Conservation (phyloP, 1,139 yeast genomes). For the Lodderomyces pseudojiufengensis region DNA sequence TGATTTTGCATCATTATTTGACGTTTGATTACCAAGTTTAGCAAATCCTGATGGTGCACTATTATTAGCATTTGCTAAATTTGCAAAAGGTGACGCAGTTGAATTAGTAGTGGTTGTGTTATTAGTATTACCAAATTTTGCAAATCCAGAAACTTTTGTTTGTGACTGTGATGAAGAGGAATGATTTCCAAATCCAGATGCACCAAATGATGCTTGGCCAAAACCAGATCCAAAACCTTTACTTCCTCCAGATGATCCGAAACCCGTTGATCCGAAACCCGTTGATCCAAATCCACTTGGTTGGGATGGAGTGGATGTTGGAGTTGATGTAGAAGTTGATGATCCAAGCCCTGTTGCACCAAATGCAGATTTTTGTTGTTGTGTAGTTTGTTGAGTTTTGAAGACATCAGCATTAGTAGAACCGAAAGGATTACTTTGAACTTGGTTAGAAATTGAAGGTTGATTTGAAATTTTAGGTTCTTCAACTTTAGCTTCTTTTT, state of each 20-base stretch:
- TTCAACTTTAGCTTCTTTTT: slow-evolving; percentile 1
- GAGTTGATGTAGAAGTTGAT: neutral
- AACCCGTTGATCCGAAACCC: slow-evolving; percentile 17
- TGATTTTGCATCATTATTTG: neutral
- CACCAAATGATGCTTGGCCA: slow-evolving; percentile 11
- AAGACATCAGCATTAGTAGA: slow-evolving; percentile 13
- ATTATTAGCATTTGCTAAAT: neutral
- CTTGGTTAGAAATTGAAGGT: neutral
- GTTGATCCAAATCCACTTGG: slow-evolving; percentile 11
- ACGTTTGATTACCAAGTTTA: neutral
- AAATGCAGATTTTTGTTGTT: neutral
- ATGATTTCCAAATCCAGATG: slow-evolving; percentile 8
- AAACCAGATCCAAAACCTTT: slow-evolving; percentile 14
- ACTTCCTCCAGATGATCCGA: slow-evolving; percentile 13
- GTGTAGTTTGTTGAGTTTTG: slow-evolving; percentile 1
- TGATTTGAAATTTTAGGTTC: neutral
- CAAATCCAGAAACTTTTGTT: slow-evolving; percentile 10
- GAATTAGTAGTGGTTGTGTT: neutral
- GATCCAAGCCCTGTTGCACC: slow-evolving; percentile 6
- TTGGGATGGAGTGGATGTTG: neutral
- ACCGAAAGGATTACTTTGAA: slow-evolving; percentile 13
- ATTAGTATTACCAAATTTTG: slow-evolving; percentile 8
- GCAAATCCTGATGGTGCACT: neutral
- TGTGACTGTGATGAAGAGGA: neutral
- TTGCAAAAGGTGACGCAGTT: slow-evolving; percentile 4